phyloP scores from a whole-genome alignment of 306 rosid genomes.

The Sicyos edulis region DNA sequence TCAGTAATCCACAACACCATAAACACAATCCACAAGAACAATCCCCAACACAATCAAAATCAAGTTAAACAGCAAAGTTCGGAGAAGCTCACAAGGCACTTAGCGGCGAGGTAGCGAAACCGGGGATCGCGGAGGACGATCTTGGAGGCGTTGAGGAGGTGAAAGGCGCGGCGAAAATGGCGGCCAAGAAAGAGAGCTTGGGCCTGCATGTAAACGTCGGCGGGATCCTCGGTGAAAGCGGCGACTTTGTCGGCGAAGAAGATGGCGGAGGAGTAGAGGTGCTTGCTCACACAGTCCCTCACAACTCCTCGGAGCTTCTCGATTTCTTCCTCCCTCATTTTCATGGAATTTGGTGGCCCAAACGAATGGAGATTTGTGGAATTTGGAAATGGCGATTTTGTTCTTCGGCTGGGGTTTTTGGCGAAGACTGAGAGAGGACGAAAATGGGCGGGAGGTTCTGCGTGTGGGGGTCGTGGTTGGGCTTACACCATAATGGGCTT shows the following conservation, averaged over 20 bases:
- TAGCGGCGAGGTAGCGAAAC: slow-evolving; percentile 91
- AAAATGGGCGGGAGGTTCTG: slow-evolving; percentile 25
- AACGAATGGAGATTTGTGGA: background rate
- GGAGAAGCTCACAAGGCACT: slow-evolving; percentile 53
- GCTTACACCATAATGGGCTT: background rate
- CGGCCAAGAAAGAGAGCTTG: slow-evolving; percentile 95
- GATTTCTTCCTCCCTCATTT: slow-evolving; percentile 75
- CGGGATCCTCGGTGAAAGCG: slow-evolving; percentile 81
- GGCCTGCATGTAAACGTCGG: slow-evolving; percentile 93
- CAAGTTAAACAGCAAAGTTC: background rate
- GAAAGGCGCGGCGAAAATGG: slow-evolving; percentile 90
- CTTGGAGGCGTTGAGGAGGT: slow-evolving; percentile 86
- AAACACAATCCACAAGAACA: background rate
- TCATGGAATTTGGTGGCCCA: background rate
- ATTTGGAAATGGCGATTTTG: background rate
- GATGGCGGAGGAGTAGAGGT: slow-evolving; percentile 84
- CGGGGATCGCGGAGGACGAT: slow-evolving; percentile 85
- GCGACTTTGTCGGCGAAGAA: slow-evolving; percentile 95
- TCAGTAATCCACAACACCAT: background rate
- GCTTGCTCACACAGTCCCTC: slow-evolving; percentile 88
- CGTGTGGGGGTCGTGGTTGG: background rate
- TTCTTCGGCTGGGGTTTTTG: slow-evolving; percentile 16
- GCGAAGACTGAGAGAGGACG: background rate
- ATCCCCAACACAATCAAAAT: background rate
- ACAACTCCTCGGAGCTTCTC: slow-evolving; percentile 94